These are phyloP conservation scores for Serendipita vermifera DNA, from an alignment of 768 basidiomycete genomes.

Conservation along the genomic window DNA sequence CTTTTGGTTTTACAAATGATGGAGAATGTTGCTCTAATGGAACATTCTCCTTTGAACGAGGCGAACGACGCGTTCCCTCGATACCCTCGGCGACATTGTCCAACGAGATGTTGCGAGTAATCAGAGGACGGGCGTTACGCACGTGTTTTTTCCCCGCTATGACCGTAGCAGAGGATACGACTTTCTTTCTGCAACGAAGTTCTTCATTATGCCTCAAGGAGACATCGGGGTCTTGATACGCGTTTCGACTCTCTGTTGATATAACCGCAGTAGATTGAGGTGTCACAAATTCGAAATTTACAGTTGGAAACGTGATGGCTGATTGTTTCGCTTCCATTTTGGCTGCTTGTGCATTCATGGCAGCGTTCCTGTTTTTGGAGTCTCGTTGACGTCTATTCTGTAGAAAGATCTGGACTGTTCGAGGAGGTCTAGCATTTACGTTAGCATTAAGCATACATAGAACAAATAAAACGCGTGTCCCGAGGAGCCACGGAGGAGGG, in stretches of 20 bases:
- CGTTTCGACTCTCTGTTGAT: background rate
- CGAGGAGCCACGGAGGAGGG: too few species aligned
- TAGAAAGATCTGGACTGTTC: background rate
- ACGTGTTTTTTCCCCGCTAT: background rate
- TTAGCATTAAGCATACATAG: background rate
- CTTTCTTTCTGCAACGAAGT: too few species aligned
- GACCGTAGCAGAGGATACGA: background rate
- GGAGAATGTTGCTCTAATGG: background rate
- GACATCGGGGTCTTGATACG: background rate
- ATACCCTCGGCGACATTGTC: background rate
- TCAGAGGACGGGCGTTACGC: background rate
- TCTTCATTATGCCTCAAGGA: background rate
- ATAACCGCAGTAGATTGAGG: background rate
- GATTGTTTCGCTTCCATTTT: background rate
- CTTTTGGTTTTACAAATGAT: background rate
- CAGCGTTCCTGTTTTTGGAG: background rate
- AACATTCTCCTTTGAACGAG: background rate
- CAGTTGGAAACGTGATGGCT: too few species aligned
- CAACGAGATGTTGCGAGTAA: background rate
- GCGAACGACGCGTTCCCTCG: background rate
- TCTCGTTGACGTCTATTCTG: conserved; percentile 4
- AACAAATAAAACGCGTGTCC: too few species aligned
- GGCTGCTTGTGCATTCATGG: background rate
- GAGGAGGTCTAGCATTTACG: background rate
- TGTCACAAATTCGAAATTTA: too few species aligned